Conservation (phyloP, 495 filamentous ascomycete genomes). For the Trypethelium eluteriae region DNA sequence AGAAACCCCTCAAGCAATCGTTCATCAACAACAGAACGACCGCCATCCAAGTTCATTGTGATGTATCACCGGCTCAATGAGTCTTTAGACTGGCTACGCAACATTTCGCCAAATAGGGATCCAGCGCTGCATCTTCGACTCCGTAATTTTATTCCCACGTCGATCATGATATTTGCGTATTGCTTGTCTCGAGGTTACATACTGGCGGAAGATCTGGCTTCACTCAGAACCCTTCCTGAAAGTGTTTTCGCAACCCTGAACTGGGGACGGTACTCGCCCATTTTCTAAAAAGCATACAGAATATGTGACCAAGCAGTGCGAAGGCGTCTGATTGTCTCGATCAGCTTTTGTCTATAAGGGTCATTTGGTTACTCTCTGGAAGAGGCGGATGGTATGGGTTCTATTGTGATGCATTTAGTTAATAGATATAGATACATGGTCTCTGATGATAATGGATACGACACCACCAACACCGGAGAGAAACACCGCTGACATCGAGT, state of each 20-base stretch:
- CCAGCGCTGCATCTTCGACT: neutral
- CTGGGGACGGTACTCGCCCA: slow-evolving; percentile 20
- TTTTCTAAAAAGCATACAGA: slow-evolving; percentile 7
- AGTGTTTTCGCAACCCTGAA: slow-evolving; percentile 17
- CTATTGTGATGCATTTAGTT: too few species aligned
- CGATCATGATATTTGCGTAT: slow-evolving; percentile 16
- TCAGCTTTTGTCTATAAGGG: too few species aligned
- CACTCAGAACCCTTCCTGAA: slow-evolving; percentile 15
- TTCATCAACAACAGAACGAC: neutral
- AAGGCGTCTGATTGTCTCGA: too few species aligned
- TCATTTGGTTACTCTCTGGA: too few species aligned
- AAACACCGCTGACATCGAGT: too few species aligned
- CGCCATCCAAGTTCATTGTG: neutral
- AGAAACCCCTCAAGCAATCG: neutral
- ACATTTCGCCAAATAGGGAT: neutral
- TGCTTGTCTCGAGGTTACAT: slow-evolving; percentile 15
- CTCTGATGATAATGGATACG: too few species aligned
- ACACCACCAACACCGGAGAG: too few species aligned
- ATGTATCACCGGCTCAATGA: neutral
- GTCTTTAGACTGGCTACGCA: neutral
- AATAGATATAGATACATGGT: too few species aligned
- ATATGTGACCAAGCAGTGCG: neutral
- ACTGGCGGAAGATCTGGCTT: slow-evolving; percentile 16
- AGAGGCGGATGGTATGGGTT: too few species aligned
- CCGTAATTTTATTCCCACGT: neutral